These are phyloP conservation scores for Fusarium verrucosum DNA, from an alignment of 2,329 filamentous ascomycete species.

Conservation along the genomic window DNA sequence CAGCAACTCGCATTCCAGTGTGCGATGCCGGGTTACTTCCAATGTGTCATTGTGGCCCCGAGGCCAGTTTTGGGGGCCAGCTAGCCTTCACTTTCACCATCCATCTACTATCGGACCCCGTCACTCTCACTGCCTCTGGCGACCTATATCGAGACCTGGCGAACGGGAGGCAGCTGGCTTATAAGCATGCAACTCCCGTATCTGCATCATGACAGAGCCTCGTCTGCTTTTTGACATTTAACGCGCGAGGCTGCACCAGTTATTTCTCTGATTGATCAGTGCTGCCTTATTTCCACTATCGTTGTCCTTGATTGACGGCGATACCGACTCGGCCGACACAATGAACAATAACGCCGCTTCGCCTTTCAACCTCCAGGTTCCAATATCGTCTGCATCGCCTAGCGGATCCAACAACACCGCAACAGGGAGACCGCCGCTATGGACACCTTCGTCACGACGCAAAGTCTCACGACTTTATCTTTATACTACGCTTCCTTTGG, in stretches of 20 bases:
- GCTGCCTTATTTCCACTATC: conserved; percentile 5
- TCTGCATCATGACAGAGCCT: conserved; percentile 32
- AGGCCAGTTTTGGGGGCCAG: conserved; percentile 30
- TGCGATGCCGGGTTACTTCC: conserved; percentile 20
- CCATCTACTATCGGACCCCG: background rate
- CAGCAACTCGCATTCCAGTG: conserved; percentile 28
- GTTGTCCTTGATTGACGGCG: background rate
- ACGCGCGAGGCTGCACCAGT: conserved; percentile 21
- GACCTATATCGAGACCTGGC: conserved; percentile 17
- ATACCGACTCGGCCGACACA: background rate
- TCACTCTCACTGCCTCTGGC: conserved; percentile 25
- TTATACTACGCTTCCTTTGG: conserved; percentile 63
- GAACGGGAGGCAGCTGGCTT: conserved; percentile 25
- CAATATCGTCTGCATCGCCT: conserved; percentile 42
- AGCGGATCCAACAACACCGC: conserved; percentile 45
- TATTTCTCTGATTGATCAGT: conserved; percentile 5
- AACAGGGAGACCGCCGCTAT: conserved; percentile 64
- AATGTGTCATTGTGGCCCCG: conserved; percentile 4
- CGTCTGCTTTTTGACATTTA: conserved; percentile 9
- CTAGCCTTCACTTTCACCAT: conserved; percentile 7
- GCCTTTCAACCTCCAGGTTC: conserved; percentile 29
- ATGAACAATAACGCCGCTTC: conserved; percentile 31
- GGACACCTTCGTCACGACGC: conserved; percentile 62
- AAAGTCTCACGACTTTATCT: conserved; percentile 66
- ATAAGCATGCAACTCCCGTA: conserved; percentile 28